Percentiles rank a stretch among this genome's conserved stretches.
phyloP scores from a whole-genome alignment of 805 yeast species.

The Starmerella vitae region DNA sequence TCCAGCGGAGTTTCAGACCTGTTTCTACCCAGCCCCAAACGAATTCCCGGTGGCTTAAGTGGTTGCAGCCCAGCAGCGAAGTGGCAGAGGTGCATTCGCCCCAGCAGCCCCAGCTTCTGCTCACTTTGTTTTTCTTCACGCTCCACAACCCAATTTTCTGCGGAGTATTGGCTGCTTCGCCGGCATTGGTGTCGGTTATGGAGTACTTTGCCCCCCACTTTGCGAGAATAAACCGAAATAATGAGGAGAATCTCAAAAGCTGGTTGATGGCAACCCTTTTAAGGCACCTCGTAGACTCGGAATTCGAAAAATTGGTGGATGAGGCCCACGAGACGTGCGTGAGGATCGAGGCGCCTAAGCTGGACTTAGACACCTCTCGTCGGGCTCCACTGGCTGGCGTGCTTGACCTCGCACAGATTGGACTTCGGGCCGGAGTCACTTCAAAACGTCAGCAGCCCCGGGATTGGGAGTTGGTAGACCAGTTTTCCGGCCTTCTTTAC shows the following conservation, averaged over 20 bases:
- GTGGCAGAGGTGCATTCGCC: not conserved
- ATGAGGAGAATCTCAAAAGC: constrained; percentile 23
- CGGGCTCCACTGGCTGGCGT: constrained; percentile 26
- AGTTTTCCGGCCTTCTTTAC: constrained; percentile 19
- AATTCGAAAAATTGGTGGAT: constrained; percentile 8
- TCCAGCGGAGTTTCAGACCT: constrained; percentile 19
- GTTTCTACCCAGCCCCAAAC: not conserved
- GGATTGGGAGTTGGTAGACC: constrained; percentile 24
- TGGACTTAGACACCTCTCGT: constrained; percentile 18
- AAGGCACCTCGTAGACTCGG: constrained; percentile 24
- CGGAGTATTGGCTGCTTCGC: constrained; percentile 21
- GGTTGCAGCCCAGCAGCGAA: not conserved
- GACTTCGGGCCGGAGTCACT: constrained; percentile 25
- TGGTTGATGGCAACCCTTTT: constrained; percentile 25
- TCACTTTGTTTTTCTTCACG: constrained; percentile 27
- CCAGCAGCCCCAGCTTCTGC: not conserved
- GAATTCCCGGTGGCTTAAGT: not conserved
- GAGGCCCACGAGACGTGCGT: constrained; percentile 9
- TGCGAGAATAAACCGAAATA: constrained; percentile 22
- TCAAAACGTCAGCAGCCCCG: constrained; percentile 6
- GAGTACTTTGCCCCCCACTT: constrained; percentile 24
- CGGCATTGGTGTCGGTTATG: constrained; percentile 23
- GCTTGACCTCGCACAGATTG: constrained; percentile 25
- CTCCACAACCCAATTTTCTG: constrained; percentile 28
- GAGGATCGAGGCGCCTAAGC: constrained; percentile 14